Evolutionary conservation across 805 yeast species (phyloP).

Genomic region (Lachancea nothofagi): DNA sequence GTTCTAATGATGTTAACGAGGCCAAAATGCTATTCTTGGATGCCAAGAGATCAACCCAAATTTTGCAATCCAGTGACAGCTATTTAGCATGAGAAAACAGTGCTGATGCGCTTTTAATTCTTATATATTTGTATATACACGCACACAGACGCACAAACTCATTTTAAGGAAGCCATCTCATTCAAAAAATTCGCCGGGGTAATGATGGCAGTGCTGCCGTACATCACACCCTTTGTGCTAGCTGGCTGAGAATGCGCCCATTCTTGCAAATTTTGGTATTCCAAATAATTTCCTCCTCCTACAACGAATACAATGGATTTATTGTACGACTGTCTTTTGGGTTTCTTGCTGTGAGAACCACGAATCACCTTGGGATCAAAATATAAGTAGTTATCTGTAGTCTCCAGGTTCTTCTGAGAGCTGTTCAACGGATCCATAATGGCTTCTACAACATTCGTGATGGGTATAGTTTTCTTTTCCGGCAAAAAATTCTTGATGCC

Average conservation of each 20-base stretch:
- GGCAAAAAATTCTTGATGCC: constrained; percentile 86
- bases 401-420: constrained; percentile 52
- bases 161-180: constrained; percentile 55
- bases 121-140: not conserved
- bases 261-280: constrained; percentile 89
- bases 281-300: constrained; percentile 95
- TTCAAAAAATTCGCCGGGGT: constrained; percentile 64
- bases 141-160: not conserved
- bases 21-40: constrained; percentile 80
- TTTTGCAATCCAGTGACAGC: constrained; percentile 40
- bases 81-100: constrained; percentile 25
- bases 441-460: constrained; percentile 86
- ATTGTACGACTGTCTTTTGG: constrained; percentile 73
- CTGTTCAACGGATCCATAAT: constrained; percentile 77
- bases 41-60: constrained; percentile 71
- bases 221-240: constrained; percentile 54
- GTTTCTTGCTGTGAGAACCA: constrained; percentile 86
- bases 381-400: constrained; percentile 85
- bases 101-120: not conserved
- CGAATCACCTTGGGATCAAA: constrained; percentile 83
- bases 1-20: constrained; percentile 71
- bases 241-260: constrained; percentile 53
- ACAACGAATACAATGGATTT: constrained; percentile 87
- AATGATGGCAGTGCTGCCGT: constrained; percentile 78
- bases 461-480: constrained; percentile 79